A percentile compares a stretch with the other conserved stretches of the same genome.
phyloP scores from a whole-genome alignment of 2,329 filamentous ascomycete species.

The Trichoderma breve region DNA sequence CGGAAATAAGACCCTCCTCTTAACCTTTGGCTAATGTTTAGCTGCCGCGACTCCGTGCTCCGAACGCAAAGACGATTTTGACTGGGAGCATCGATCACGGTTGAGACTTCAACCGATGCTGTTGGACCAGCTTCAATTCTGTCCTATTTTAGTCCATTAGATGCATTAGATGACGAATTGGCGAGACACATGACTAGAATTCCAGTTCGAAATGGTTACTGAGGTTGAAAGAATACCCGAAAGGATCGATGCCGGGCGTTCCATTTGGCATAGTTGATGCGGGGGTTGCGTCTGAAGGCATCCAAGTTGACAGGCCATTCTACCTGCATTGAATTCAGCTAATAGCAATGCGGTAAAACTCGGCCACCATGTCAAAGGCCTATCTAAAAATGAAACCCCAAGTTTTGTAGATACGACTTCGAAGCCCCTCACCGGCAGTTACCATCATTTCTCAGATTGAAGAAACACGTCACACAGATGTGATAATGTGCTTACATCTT shows the following conservation, averaged over 20 bases:
- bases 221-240: background rate
- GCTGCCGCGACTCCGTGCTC: background rate
- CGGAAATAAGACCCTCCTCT: background rate
- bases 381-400: background rate
- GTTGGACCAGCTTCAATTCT: background rate
- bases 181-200: background rate
- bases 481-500: background rate
- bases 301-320: background rate
- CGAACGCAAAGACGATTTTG: background rate
- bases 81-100: background rate
- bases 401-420: background rate
- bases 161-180: background rate
- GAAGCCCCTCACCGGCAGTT: background rate
- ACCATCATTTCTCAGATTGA: background rate
- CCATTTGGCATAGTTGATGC: background rate
- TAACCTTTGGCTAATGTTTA: background rate
- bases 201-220: background rate
- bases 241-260: background rate
- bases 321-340: background rate
- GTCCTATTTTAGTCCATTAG: background rate
- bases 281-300: background rate
- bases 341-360: background rate
- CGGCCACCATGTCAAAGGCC: background rate
- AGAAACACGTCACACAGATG: background rate
- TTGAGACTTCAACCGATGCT: background rate